Conservation (phyloP, 768 basidiomycete species). For the Russula sp. region DNA sequence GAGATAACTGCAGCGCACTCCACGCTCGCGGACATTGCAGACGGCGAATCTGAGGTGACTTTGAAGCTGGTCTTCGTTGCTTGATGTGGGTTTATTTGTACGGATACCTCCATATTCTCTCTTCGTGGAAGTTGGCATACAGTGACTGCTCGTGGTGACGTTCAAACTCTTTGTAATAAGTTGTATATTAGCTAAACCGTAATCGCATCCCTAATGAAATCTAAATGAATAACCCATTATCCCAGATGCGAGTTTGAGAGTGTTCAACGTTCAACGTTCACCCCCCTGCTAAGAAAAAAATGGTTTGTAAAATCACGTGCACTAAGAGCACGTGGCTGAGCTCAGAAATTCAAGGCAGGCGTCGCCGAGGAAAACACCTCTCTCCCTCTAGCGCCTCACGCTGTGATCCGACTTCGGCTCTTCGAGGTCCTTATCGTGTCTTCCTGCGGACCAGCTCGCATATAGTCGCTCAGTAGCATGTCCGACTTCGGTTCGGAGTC, state of each 20-base stretch:
- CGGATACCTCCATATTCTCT: not conserved
- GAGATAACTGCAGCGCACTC: not conserved
- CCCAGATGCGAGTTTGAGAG: too few relatives aligned
- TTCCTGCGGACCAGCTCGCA: not conserved
- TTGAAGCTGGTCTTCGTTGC: constrained; percentile 9
- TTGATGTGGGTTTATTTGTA: not conserved
- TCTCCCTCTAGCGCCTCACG: not conserved
- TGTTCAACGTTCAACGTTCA: too few relatives aligned
- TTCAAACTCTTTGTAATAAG: not conserved
- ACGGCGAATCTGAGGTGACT: not conserved
- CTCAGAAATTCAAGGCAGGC: too few relatives aligned
- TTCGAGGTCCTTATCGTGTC: not conserved
- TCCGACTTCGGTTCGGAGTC: not conserved
- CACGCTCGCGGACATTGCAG: not conserved
- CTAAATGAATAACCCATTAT: too few relatives aligned
- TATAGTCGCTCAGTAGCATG: not conserved
- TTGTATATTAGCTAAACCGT: constrained; percentile 13
- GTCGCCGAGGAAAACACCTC: too few relatives aligned
- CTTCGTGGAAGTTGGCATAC: not conserved
- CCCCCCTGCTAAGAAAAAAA: too few relatives aligned
- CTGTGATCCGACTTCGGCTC: not conserved
- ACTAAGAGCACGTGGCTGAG: too few relatives aligned
- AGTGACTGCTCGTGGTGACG: not conserved
- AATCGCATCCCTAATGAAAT: not conserved
- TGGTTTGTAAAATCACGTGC: too few relatives aligned